phyloP scores from a whole-genome alignment of 768 basidiomycete species.

The Xerocomus potaroensis region DNA sequence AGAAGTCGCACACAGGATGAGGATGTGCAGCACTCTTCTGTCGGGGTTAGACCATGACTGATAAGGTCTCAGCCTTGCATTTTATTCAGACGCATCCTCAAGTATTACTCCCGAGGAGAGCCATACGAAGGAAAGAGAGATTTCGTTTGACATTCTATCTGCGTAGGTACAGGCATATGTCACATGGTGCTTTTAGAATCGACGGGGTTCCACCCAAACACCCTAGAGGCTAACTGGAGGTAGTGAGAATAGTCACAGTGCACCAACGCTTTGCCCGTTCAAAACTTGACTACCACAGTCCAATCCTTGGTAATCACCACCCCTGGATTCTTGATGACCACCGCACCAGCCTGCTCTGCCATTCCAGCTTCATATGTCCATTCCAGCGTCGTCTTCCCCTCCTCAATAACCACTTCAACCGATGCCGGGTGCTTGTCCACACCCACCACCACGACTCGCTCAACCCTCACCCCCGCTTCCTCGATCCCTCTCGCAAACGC shows the following conservation, averaged over 20 bases:
- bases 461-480: conserved; percentile 59
- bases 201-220: no score
- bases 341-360: conserved; percentile 53
- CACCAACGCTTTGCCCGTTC: background rate
- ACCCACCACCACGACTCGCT: conserved; percentile 78
- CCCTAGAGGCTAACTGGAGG: no score
- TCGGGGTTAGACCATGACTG: background rate
- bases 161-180: no score
- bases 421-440: conserved; percentile 55
- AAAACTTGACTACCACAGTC: conserved; percentile 43
- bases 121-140: no score
- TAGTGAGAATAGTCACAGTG: no score
- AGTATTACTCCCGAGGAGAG: no score
- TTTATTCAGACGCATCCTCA: background rate
- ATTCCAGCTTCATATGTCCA: conserved; percentile 68
- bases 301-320: conserved; percentile 59
- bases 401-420: conserved; percentile 43
- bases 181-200: no score
- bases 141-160: no score
- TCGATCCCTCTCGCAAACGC: conserved; percentile 62
- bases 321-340: conserved; percentile 75
- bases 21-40: background rate
- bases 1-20: background rate
- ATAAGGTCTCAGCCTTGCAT: background rate
- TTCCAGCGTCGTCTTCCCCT: conserved; percentile 39